These are phyloP conservation scores for Hyparrhenia diplandra DNA, from an alignment of 176 grass and related monocot species.

Conservation along the genomic window DNA sequence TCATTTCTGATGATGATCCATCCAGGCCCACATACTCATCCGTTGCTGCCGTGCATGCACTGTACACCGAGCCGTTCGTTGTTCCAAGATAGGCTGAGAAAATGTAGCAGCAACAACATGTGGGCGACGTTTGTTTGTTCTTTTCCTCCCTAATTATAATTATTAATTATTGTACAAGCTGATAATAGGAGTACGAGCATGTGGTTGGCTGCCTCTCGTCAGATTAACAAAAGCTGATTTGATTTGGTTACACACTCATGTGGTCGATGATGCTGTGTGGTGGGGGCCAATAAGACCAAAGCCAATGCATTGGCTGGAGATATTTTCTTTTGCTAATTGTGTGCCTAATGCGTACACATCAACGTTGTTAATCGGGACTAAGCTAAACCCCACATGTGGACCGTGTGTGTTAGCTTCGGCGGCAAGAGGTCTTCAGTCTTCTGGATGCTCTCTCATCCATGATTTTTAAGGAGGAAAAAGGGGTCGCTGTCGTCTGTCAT, in stretches of 20 bases:
- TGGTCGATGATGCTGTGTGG: slow-evolving; percentile 8
- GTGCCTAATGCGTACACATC: background rate
- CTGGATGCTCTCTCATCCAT: background rate
- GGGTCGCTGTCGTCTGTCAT: background rate
- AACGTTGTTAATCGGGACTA: background rate
- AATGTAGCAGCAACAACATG: background rate
- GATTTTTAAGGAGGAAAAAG: no score
- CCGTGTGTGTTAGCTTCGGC: background rate
- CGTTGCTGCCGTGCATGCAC: background rate
- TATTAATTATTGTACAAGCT: background rate
- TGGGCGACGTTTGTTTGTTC: slow-evolving; percentile 39
- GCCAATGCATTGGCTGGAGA: background rate
- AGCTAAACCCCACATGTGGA: background rate
- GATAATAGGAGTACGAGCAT: background rate
- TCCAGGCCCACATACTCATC: background rate
- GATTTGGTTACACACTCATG: slow-evolving; percentile 7
- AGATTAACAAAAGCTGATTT: background rate
- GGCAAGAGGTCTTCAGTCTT: background rate
- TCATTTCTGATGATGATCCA: background rate
- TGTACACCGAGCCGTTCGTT: background rate
- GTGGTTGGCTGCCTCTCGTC: background rate
- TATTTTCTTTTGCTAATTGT: background rate
- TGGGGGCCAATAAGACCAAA: background rate
- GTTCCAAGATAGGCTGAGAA: no score
- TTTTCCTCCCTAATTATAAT: background rate